Conservation (phyloP, 345 rosid species). For the Gossypium anomalum region DNA sequence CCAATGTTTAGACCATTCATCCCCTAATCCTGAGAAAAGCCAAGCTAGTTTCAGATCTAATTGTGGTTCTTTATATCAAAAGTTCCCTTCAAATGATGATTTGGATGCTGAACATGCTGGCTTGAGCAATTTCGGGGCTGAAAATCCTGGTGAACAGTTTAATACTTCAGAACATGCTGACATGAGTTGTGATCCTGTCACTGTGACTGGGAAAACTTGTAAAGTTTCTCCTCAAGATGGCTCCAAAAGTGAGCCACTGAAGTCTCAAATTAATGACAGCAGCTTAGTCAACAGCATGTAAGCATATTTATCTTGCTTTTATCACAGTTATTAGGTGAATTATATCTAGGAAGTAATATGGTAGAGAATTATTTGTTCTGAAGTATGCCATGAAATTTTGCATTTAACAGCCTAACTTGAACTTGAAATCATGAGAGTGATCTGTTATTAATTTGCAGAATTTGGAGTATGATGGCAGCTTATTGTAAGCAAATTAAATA, state of each 20-base stretch:
- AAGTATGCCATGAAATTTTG: background rate
- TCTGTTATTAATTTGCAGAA: background rate
- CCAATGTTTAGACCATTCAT: slow-evolving; percentile 21
- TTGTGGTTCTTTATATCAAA: slow-evolving; percentile 22
- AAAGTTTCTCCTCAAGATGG: slow-evolving; percentile 24
- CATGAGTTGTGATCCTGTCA: slow-evolving; percentile 22
- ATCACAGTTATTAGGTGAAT: slow-evolving; percentile 5
- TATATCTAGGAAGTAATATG: background rate
- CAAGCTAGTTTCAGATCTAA: slow-evolving; percentile 5
- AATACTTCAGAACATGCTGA: slow-evolving; percentile 21
- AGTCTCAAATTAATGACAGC: slow-evolving; percentile 31
- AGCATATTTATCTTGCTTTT: slow-evolving; percentile 24
- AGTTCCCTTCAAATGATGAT: slow-evolving; percentile 30
- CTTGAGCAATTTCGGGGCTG: slow-evolving; percentile 21
- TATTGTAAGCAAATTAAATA: background rate
- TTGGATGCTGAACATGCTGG: slow-evolving; percentile 23
- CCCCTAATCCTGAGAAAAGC: slow-evolving; percentile 22
- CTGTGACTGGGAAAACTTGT: slow-evolving; percentile 20
- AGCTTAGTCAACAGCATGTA: slow-evolving; percentile 38
- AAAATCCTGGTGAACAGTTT: slow-evolving; percentile 23
- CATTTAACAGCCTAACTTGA: background rate
- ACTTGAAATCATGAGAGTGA: slow-evolving; percentile 1
- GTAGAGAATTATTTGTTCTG: background rate
- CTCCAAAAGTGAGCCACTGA: slow-evolving; percentile 28
- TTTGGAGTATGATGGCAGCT: background rate